Evolutionary conservation across 2,329 filamentous ascomycete genomes (phyloP), one percentile per base, ranked within the genome.

Genomic region (Orbilia quercus): DNA sequence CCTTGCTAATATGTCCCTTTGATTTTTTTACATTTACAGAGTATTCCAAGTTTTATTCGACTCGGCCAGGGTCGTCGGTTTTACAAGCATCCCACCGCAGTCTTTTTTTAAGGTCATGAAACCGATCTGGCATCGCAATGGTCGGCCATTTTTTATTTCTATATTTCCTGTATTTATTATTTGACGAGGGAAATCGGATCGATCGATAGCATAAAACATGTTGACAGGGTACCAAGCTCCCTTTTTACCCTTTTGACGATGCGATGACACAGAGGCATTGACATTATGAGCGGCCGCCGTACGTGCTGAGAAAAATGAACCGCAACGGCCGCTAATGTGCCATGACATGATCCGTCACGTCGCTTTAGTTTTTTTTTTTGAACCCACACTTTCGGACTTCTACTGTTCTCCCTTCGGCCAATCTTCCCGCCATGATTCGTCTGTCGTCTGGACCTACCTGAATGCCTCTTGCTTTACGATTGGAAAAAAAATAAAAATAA

Each of bases 101-200:
- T n/a, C n/a, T 23, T 48, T 54, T 36, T 36, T n/a, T n/a, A n/a
- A n/a, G n/a, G 54, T 60, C 38, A 45, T 73, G 69, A 73, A 73
- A 73, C 69, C 55, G 54, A 66, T 66, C 60, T 66, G 60, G 60
- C 60, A 60, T 73, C 60, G 69, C 60, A 69, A 69, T 69, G 64
- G 36, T 48, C 48, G 64, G 55, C 55, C 64, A 60, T 69, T 62
- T n/a, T n/a, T n/a, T n/a, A n/a, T n/a, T n/a, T n/a, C n/a, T n/a
- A n/a, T n/a, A n/a, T n/a, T n/a, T n/a, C n/a, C n/a, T n/a, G n/a
- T n/a, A n/a, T n/a, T n/a, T n/a, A n/a, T n/a, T 60, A 40, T 44
- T 60, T 62, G 55, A 69, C 64, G 55, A 9, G 64, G 47, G 31
- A 54, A 40, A n/a, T n/a, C n/a, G 54, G 54, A 69, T 54, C 54